Evolutionary conservation across 306 rosid species (phyloP).

Genomic region (Albizia julibrissin): DNA sequence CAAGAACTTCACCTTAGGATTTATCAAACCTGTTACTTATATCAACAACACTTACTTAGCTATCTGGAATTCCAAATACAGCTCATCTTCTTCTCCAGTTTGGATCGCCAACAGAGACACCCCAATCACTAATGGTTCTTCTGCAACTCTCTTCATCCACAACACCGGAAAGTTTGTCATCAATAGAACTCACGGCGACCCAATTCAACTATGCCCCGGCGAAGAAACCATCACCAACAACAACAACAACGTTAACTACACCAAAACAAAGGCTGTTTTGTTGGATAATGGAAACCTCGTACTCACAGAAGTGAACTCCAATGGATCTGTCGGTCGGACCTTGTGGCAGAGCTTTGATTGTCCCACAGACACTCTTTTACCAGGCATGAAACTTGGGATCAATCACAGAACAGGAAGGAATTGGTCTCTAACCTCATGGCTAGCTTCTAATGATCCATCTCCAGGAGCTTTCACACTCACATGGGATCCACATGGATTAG

Average conservation of each 20-base stretch:
- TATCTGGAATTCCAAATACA: neutral
- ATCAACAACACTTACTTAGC: neutral
- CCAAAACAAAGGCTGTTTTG: neutral
- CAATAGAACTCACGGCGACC: neutral
- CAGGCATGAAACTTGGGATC: neutral
- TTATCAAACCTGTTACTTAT: neutral
- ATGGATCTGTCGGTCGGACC: neutral
- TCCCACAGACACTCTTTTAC: neutral
- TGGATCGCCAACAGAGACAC: conserved; percentile 1
- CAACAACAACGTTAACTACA: neutral
- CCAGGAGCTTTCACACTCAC: neutral
- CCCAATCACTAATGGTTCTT: neutral
- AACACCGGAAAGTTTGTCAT: neutral
- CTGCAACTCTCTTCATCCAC: neutral
- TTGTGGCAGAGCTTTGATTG: conserved; percentile 11
- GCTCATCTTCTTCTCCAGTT: neutral
- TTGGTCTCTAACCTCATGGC: neutral
- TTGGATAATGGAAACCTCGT: neutral
- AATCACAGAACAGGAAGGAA: neutral
- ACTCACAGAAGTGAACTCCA: neutral
- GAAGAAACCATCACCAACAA: neutral
- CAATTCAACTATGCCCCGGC: neutral
- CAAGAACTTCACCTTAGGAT: neutral
- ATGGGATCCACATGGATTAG: neutral
- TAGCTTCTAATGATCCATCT: neutral